Evolutionary conservation across 495 filamentous ascomycete genomes (phyloP).

Genomic region (Podospora australis): DNA sequence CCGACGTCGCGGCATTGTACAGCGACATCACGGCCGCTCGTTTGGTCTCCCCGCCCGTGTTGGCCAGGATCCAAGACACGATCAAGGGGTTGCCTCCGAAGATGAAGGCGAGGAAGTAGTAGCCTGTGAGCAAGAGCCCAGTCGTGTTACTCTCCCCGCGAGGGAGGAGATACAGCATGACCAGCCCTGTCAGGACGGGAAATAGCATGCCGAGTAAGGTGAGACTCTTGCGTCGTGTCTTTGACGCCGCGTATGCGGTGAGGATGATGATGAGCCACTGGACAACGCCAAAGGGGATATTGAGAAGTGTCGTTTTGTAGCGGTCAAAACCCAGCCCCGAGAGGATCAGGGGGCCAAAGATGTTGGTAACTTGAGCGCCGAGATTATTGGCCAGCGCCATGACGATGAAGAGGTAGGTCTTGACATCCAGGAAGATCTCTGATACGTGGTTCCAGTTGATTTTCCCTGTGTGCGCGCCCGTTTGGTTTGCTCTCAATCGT

Average conservation of each 20-base stretch:
- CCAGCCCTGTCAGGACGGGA: slow-evolving; percentile 52
- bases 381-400: slow-evolving; percentile 57
- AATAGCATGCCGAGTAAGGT: slow-evolving; percentile 43
- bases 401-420: slow-evolving; percentile 41
- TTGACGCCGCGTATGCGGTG: slow-evolving; percentile 48
- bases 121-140: slow-evolving; percentile 48
- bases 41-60: slow-evolving; percentile 71
- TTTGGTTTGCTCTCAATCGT: slow-evolving; percentile 47
- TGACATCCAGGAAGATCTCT: slow-evolving; percentile 37
- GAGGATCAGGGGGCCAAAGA: slow-evolving; percentile 57
- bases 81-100: slow-evolving; percentile 47
- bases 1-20: slow-evolving; percentile 53
- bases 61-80: slow-evolving; percentile 44
- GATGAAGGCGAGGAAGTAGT: slow-evolving; percentile 57
- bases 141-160: slow-evolving; percentile 34
- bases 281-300: slow-evolving; percentile 57
- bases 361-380: slow-evolving; percentile 53
- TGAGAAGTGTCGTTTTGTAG: slow-evolving; percentile 54
- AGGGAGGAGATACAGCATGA: slow-evolving; percentile 48
- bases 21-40: slow-evolving; percentile 44
- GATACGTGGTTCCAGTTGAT: slow-evolving; percentile 45
- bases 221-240: slow-evolving; percentile 44
- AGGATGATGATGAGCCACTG: slow-evolving; percentile 50
- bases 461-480: slow-evolving; percentile 48
- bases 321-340: slow-evolving; percentile 53